Base-by-base conservation (phyloP, 116 monocot genomes). In the Zostera marina region DNA sequence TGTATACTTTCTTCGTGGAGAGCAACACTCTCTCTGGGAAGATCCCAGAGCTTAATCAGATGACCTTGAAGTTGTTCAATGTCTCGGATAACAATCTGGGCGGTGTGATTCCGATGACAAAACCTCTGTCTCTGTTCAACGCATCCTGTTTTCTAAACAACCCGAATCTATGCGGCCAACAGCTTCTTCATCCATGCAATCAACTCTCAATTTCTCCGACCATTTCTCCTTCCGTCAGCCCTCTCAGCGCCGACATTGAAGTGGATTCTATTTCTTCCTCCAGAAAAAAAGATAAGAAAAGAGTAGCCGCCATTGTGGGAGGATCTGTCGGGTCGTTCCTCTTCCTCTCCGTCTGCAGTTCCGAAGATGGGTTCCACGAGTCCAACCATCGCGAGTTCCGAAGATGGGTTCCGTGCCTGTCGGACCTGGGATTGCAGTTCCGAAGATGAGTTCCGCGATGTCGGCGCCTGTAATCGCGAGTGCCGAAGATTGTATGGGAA, bases 41-140 rank as follows among this genome's bases (percentile, higher is more conserved):
- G 11, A 66, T 98, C 63, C 96, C 98, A 11, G 42, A 76, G 7
- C 66, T 98, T 11, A 47, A 64, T 7, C 98, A 90, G 65, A 14
- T 45, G 11, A 65, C 49, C 0, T 78, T 98, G 51, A 68, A 47
- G 15, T 69, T 47, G 58, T 66, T 98, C 68, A 90, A 90, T 56
- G 76, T 98, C 24, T 86, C 98, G 16, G 43, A 41, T 43, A 98
- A 98, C 62, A 44, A 64, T 12, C 81, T 98, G 58, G 76, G 74
- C 23, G 90, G 98, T 0, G 59, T 74, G 61, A 83, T 98, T 53
- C 98, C 98, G 47, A 19, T 10, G 10, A 85, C 82, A 0, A 47
- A 10, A 11, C 41, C 72, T 14, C 57, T 88, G 3, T 17, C 57
- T 2, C 65, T 17, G 25, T 98, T 98, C 78, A 79, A 86, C 21